Evolutionary conservation across 495 filamentous ascomycete species (phyloP), one percentile per base, ranked within the genome.

Genomic region (Gamarada debralockiae): DNA sequence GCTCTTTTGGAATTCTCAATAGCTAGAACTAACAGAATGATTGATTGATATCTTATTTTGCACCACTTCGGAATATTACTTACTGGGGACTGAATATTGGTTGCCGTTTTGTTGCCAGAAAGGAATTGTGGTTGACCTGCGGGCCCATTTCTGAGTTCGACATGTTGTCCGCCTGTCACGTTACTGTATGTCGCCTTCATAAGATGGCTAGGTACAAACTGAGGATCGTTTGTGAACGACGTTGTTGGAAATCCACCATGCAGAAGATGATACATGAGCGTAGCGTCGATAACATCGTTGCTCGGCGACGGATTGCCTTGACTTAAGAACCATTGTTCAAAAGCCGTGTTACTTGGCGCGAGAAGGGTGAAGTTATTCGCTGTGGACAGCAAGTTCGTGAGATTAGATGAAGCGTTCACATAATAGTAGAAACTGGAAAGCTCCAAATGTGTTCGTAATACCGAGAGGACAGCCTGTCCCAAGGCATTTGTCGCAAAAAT

Each of bases 181-280:
- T 65, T 65, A 9, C 60, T 25, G 36, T 58, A 62, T 3, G 5
- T 43, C 2, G 38, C 6, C 21, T 55, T 41, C 23, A 54, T 66
- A 37, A 75, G 59, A 38, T 65, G 52, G 3, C 67, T 75, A 3
- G 67, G 69, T 0, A 74, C 46, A 51, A 78, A 78, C 10, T 51
- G 52, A 8, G 66, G 63, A 17, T 61, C 70, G 18, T 59, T 55
- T 4, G 60, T 62, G 39, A 77, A 64, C 22, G 65, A 58, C 0
- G 43, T 50, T 4, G 74, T 62, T 23, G 54, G 53, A 17, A 66
- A 65, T 1, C 52, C 61, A 3, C 71, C 74, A 43, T 69, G 61
- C 25, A 78, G 52, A 34, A 78, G 62, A 52, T 75, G 71, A 58
- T 78, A 78, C 37, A 56, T 51, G 10, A 78, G 55, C 15, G 73